Conservation (phyloP, 768 basidiomycete genomes). For the Tremella yokohamensis region DNA sequence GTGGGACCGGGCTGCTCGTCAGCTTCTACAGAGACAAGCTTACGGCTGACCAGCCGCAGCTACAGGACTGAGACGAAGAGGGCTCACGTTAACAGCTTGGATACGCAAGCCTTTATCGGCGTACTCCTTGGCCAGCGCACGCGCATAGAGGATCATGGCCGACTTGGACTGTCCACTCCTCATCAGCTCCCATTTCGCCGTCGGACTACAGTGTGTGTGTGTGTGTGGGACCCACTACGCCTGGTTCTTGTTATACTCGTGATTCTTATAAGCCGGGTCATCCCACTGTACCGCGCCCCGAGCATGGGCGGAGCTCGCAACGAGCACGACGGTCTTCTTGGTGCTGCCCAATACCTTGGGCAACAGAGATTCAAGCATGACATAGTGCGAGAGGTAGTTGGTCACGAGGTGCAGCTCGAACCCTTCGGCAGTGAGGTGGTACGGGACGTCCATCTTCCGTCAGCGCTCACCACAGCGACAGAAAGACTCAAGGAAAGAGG, state of each 20-base stretch:
- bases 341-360: constrained; percentile 5
- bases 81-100: too few relatives aligned
- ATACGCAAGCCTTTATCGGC: neutral
- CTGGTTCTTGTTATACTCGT: constrained; percentile 1
- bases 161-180: constrained; percentile 8
- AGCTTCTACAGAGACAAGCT: too few relatives aligned
- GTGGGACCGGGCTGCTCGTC: neutral
- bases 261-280: neutral
- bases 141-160: neutral
- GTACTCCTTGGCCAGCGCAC: neutral
- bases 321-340: constrained; percentile 6
- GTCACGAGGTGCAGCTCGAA: constrained; percentile 13
- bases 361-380: constrained; percentile 1
- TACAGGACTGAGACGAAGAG: too few relatives aligned
- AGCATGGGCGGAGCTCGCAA: constrained; percentile 3
- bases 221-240: constrained; percentile 5
- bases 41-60: too few relatives aligned
- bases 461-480: neutral
- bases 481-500: neutral
- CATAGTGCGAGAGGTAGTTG: constrained; percentile 12
- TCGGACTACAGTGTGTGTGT: too few relatives aligned
- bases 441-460: constrained; percentile 13
- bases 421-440: constrained; percentile 13
- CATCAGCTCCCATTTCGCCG: neutral
- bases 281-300: neutral